A percentile compares a stretch with the other conserved stretches of the same genome.
These are phyloP conservation scores for Suillus ampliporus DNA, from an alignment of 768 basidiomycete genomes.

Conservation along the genomic window DNA sequence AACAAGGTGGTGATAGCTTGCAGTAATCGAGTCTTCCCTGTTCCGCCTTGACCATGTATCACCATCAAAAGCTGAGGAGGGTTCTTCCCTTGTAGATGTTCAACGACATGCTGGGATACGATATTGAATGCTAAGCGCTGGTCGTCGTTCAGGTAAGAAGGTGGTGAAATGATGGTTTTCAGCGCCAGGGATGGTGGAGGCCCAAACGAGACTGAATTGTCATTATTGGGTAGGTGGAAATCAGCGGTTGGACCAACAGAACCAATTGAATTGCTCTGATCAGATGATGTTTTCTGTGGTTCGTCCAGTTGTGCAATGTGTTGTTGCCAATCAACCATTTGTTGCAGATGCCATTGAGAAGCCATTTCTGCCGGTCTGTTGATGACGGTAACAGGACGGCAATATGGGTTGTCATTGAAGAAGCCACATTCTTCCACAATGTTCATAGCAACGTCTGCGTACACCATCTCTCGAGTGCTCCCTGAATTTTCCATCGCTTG, in stretches of 20 bases:
- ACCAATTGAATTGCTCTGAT: too few species aligned
- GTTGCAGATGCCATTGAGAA: neutral
- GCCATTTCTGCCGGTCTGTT: too few species aligned
- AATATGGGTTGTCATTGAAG: neutral
- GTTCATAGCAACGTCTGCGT: neutral
- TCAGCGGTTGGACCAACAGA: too few species aligned
- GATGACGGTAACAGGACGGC: neutral
- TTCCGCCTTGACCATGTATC: conserved; percentile 42
- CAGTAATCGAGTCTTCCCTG: conserved; percentile 27
- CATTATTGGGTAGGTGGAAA: too few species aligned
- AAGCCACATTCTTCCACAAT: neutral
- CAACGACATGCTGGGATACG: too few species aligned
- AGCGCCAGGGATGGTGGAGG: too few species aligned
- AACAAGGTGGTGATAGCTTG: conserved; percentile 43
- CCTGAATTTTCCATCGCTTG: neutral
- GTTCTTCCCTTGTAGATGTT: conserved; percentile 25
- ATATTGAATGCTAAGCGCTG: conserved; percentile 40
- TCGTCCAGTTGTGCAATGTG: too few species aligned
- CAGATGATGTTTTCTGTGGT: too few species aligned
- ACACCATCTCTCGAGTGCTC: neutral
- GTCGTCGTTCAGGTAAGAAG: neutral
- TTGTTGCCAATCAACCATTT: too few species aligned
- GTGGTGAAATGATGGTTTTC: neutral
- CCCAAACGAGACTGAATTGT: too few species aligned
- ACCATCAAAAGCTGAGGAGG: conserved; percentile 42